Conservation (phyloP, 2,329 filamentous ascomycete genomes). For the Intubia oerlemansii region DNA sequence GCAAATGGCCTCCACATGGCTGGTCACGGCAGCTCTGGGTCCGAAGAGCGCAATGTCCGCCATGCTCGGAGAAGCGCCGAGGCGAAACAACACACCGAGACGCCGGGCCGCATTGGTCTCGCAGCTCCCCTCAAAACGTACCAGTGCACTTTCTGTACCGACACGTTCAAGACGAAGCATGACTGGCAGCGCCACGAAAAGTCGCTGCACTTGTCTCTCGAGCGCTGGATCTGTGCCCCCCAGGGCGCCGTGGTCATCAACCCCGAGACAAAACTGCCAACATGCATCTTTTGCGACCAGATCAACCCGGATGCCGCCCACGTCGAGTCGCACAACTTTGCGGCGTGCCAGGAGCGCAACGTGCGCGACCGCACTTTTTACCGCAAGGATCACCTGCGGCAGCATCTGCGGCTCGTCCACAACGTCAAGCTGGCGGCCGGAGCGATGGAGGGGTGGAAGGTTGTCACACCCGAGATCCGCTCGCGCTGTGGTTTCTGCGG, state of each 20-base stretch:
- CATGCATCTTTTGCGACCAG: conserved; percentile 39
- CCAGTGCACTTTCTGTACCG: conserved; percentile 49
- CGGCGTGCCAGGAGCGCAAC: conserved; percentile 43
- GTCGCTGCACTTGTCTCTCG: conserved; percentile 40
- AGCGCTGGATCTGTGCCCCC: conserved; percentile 42
- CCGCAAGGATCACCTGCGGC: conserved; percentile 44
- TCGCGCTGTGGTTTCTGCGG: conserved; percentile 47
- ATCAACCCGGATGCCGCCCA: conserved; percentile 32
- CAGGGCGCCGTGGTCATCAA: conserved; percentile 33
- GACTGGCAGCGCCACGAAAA: conserved; percentile 55
- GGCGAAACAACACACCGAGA: no score
- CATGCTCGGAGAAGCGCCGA: conserved; percentile 12
- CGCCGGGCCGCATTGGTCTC: conserved; percentile 11
- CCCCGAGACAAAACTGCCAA: conserved; percentile 32
- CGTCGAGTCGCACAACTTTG: conserved; percentile 36
- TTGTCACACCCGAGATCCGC: conserved; percentile 35
- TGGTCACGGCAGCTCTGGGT: not conserved
- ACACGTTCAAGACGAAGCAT: conserved; percentile 45
- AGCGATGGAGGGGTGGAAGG: conserved; percentile 46
- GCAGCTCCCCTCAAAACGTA: conserved; percentile 30
- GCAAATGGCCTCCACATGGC: conserved; percentile 11
- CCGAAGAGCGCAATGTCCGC: not conserved
- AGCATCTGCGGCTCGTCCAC: conserved; percentile 42
- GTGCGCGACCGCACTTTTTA: conserved; percentile 42
- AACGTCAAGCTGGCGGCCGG: conserved; percentile 36